phyloP scores from a whole-genome alignment of 371 early-diverging fungal genomes.

The Rhizopus stolonifer region DNA sequence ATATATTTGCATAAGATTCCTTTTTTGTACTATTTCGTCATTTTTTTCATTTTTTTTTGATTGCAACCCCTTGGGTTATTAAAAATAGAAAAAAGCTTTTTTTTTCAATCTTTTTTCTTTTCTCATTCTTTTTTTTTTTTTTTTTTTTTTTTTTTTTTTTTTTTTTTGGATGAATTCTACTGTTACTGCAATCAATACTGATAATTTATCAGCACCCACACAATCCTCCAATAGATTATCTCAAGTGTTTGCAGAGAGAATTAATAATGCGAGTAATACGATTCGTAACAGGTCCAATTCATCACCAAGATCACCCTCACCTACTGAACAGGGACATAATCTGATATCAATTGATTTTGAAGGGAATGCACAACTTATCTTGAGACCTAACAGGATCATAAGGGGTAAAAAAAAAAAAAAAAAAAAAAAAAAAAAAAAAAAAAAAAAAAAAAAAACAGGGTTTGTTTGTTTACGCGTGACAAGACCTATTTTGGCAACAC shows the following conservation, averaged over 20 bases:
- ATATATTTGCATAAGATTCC: not conserved
- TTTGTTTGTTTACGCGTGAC: conserved; percentile 19
- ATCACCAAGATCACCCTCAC: conserved; percentile 9
- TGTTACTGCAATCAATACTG: not conserved
- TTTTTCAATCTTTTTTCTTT: not conserved
- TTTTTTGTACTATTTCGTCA: not conserved
- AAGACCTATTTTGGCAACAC: conserved; percentile 28
- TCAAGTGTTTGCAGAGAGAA: not conserved
- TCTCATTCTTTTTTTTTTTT: not conserved
- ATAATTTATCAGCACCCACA: not conserved
- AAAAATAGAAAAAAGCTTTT: too few relatives aligned
- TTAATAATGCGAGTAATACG: not conserved
- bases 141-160: not conserved
- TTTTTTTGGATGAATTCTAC: conserved; percentile 6
- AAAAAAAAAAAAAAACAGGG: too few relatives aligned
- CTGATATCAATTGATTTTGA: conserved; percentile 29
- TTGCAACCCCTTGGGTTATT: too few relatives aligned
- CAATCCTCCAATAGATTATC: not conserved
- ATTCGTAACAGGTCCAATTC: conserved; percentile 13
- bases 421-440: too few relatives aligned
- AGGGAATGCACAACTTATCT: conserved; percentile 26
- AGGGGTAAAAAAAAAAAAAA: conserved; percentile 25
- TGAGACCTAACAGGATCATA: conserved; percentile 36
- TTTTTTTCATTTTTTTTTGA: conserved; percentile 53
- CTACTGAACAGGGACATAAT: not conserved